Percentiles rank a stretch among this genome's conserved stretches.
These are phyloP conservation scores for Globisporangium lucens DNA, from an alignment of 352 stramenopile genomes.

Conservation along the genomic window DNA sequence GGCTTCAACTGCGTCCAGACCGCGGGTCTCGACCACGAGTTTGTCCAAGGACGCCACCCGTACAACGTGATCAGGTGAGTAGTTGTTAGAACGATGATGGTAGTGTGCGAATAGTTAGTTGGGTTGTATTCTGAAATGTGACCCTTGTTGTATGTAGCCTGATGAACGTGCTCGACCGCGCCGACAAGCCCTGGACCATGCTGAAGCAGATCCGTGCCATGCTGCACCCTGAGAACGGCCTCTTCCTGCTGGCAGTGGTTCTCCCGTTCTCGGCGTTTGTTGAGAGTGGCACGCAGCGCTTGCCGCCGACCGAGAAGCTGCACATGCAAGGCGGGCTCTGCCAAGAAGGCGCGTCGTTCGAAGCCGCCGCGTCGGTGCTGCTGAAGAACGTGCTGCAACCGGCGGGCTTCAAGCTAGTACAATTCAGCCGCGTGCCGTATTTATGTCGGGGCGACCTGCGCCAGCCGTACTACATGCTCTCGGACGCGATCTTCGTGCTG, in stretches of 20 bases:
- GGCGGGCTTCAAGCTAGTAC: constrained; percentile 71
- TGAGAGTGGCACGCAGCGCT: constrained; percentile 65
- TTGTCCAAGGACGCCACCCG: constrained; percentile 59
- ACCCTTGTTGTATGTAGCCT: constrained; percentile 31
- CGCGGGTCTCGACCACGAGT: constrained; percentile 59
- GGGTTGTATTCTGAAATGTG: background rate
- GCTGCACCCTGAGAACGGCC: constrained; percentile 63
- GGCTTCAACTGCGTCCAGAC: constrained; percentile 81
- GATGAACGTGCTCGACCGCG: constrained; percentile 80
- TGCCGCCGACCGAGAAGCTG: constrained; percentile 57
- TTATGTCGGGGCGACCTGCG: constrained; percentile 74
- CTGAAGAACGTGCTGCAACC: constrained; percentile 65
- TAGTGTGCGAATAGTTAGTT: background rate
- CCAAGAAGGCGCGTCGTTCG: constrained; percentile 59
- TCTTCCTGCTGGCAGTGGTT: constrained; percentile 78
- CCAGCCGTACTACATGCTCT: constrained; percentile 82
- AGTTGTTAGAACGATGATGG: background rate
- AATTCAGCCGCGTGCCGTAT: constrained; percentile 83
- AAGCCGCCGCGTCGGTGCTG: constrained; percentile 55
- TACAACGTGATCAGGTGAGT: constrained; percentile 81
- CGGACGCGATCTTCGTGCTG: constrained; percentile 82
- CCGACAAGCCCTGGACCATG: constrained; percentile 79
- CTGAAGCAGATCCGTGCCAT: constrained; percentile 70
- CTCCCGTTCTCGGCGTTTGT: constrained; percentile 82
- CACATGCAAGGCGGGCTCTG: constrained; percentile 68